Evolutionary conservation across 2,329 filamentous ascomycete genomes (phyloP), one percentile per base, ranked within the genome.

Genomic region (Ascocoryne sarcoides): DNA sequence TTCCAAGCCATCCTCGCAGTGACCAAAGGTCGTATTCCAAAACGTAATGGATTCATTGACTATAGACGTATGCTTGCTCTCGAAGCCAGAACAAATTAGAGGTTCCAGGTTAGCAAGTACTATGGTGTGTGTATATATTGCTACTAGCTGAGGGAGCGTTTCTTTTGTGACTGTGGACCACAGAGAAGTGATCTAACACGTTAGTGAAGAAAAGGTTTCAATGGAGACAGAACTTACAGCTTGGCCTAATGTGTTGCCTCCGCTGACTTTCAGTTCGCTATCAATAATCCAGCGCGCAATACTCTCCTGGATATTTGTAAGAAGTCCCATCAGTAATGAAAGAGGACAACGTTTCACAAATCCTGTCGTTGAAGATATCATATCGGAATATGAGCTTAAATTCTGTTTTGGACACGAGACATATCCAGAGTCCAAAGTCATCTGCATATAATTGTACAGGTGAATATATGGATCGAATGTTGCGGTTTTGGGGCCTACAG

Each of bases 21-120:
- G 64, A 15, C 78, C 78, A 54, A 86, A 87, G 0, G 79, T 72
- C 0, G 62, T 58, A 50, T 88, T 89, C 87, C 87, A 95, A 46
- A 73, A 68, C 12, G 61, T 55, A 18, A 79, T 66, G 2, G 76
- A 63, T 54, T 56, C 67, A 59, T 61, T 77, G 46, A 65, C 84
- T 51, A 66, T 72, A 53, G 70, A 32, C 54, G 70, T 47, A 40
- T 57, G 82, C 59, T 65, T 80, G 64, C 65, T 80, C 48, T 60
- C 71, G 60, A 72, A 81, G 1, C 69, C 73, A 9, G 71, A 68
- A 31, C 67, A 70, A 12, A 81, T 56, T 4, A 81, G 55, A 2
- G 62, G 58, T 49, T 81, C 74, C 2, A 87, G 60, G 7, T 63
- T 64, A 4, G 16, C 10, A 9, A 80, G 65, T 4, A 76, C 65